Evolutionary conservation across 2,329 filamentous ascomycete species (phyloP).

Genomic region (Colletotrichum salicis): DNA sequence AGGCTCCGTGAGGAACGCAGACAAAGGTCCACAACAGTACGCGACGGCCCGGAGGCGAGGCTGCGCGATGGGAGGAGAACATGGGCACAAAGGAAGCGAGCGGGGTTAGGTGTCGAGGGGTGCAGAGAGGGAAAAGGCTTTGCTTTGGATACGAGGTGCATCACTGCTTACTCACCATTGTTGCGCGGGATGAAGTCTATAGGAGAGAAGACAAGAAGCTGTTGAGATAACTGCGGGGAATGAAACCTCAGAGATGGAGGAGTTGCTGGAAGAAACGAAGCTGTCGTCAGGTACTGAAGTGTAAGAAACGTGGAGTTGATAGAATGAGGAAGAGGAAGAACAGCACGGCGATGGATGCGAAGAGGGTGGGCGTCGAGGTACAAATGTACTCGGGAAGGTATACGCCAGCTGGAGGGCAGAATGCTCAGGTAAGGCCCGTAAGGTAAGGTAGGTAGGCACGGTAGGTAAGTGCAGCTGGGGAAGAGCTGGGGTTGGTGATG

Average conservation of each 20-base stretch:
- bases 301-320: neutral
- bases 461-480: neutral
- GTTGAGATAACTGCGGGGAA: neutral
- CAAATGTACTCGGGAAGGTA: neutral
- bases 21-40: neutral
- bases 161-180: conserved; percentile 9
- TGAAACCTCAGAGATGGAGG: neutral
- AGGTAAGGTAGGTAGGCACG: neutral
- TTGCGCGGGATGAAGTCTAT: neutral
- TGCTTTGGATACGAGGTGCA: neutral
- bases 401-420: neutral
- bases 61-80: neutral
- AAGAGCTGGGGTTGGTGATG: neutral
- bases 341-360: neutral
- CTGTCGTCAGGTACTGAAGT: neutral
- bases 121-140: neutral
- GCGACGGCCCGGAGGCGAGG: neutral
- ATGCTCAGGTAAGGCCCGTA: neutral
- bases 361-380: neutral
- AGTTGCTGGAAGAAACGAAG: neutral
- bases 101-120: neutral
- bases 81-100: neutral
- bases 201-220: neutral
- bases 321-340: neutral
- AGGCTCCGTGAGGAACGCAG: neutral